These are phyloP conservation scores for Aspergillus wentii DNA, from an alignment of 495 filamentous ascomycete genomes.

Conservation along the genomic window DNA sequence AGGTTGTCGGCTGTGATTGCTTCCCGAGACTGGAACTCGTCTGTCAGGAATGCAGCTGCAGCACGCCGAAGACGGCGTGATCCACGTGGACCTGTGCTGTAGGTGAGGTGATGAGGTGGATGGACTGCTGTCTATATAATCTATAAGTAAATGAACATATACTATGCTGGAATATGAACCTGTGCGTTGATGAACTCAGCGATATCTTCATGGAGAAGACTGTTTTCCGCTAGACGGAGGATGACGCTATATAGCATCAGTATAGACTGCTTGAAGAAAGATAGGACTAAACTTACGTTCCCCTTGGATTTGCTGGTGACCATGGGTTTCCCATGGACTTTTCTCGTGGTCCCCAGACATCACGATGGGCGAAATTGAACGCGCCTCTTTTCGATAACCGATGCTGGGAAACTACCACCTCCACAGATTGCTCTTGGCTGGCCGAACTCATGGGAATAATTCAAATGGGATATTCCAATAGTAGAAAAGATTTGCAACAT, in stretches of 20 bases:
- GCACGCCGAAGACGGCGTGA: slow-evolving; percentile 21
- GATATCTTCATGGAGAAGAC: slow-evolving; percentile 12
- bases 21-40: slow-evolving; percentile 22
- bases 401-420: too few relatives aligned
- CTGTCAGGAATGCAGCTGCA: slow-evolving; percentile 32
- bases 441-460: too few relatives aligned
- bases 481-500: too few relatives aligned
- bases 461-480: too few relatives aligned
- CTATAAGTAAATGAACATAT: too few relatives aligned
- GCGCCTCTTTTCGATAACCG: slow-evolving; percentile 9
- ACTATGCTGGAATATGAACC: too few relatives aligned
- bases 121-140: slow-evolving; percentile 2
- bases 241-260: too few relatives aligned
- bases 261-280: too few relatives aligned
- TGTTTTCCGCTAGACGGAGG: slow-evolving; percentile 11
- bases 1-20: slow-evolving; percentile 28
- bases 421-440: too few relatives aligned
- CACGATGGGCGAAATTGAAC: slow-evolving; percentile 6
- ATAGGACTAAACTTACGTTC: slow-evolving; percentile 12
- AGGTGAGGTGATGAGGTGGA: slow-evolving; percentile 9
- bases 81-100: slow-evolving; percentile 14
- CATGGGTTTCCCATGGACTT: slow-evolving; percentile 13
- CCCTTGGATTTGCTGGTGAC: slow-evolving; percentile 9
- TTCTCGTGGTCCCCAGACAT: slow-evolving; percentile 12
- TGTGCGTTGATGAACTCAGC: slow-evolving; percentile 4